Evolutionary conservation across 192 early-diverging fungal genomes (phyloP).

Genomic region (Glomus cerebriforme): DNA sequence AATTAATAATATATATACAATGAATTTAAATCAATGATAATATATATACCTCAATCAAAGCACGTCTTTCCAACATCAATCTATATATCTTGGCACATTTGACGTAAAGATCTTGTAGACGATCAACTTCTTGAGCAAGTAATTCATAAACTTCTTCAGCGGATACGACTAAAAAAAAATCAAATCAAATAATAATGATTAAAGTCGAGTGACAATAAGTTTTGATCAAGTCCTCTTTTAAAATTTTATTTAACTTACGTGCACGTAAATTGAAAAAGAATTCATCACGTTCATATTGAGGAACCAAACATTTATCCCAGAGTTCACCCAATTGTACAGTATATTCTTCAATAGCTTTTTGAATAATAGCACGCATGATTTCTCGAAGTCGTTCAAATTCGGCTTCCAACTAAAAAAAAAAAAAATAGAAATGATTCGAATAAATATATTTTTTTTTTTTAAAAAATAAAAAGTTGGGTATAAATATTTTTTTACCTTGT

Average conservation of each 20-base stretch:
- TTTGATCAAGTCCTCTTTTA: neutral
- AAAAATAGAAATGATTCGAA: neutral
- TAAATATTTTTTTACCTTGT: neutral
- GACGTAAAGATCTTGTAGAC: slow-evolving; percentile 24
- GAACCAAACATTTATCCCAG: slow-evolving; percentile 35
- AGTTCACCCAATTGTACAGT: slow-evolving; percentile 31
- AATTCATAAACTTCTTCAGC: slow-evolving; percentile 27
- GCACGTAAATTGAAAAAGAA: slow-evolving; percentile 19
- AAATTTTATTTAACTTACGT: slow-evolving; percentile 7
- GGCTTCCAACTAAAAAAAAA: neutral
- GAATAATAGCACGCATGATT: slow-evolving; percentile 27
- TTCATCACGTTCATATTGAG: slow-evolving; percentile 29
- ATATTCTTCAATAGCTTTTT: slow-evolving; percentile 32
- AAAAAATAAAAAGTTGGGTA: neutral
- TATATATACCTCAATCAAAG: slow-evolving; percentile 18
- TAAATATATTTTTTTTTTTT: neutral
- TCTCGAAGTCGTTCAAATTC: slow-evolving; percentile 22
- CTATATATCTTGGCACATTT: slow-evolving; percentile 30
- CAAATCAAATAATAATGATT: neutral
- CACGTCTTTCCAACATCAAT: slow-evolving; percentile 27
- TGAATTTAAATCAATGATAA: neutral
- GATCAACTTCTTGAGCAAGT: slow-evolving; percentile 20
- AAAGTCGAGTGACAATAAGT: neutral
- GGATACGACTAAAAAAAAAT: slow-evolving; percentile 5
- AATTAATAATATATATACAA: neutral